A percentile compares a stretch with the other conserved stretches of the same genome.
Conservation (phyloP, 306 rosid genomes). For the Comarum palustre region DNA sequence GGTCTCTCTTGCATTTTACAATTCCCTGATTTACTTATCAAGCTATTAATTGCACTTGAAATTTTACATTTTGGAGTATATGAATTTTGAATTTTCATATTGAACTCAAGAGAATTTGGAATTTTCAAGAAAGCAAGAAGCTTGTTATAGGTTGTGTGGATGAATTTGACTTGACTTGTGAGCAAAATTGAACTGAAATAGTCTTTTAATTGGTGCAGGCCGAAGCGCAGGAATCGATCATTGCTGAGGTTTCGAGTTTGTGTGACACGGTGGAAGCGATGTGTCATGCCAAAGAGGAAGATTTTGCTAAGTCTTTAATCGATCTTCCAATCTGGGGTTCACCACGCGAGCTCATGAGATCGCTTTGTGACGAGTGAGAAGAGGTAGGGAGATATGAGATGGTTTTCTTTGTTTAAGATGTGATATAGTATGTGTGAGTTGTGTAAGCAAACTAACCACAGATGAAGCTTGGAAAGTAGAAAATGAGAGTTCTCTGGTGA, state of each 20-base stretch:
- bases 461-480: constrained; percentile 20
- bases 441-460: constrained; percentile 33
- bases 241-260: constrained; percentile 45
- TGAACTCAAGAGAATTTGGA: neutral
- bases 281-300: constrained; percentile 47
- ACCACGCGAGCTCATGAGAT: constrained; percentile 53
- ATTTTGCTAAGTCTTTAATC: constrained; percentile 40
- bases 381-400: constrained; percentile 34
- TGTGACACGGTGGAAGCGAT: constrained; percentile 64
- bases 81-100: neutral
- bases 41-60: neutral
- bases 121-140: neutral
- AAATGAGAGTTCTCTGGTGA: constrained; percentile 17
- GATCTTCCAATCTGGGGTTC: constrained; percentile 73
- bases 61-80: neutral
- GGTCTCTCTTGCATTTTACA: neutral
- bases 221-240: constrained; percentile 64
- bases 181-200: neutral
- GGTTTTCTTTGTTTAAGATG: constrained; percentile 17
- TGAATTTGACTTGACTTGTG: neutral
- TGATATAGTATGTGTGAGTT: constrained; percentile 23
- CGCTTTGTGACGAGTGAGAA: constrained; percentile 44
- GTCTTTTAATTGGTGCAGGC: constrained; percentile 35
- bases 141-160: neutral
- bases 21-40: neutral